Conservation (phyloP, 176 grass and related monocot species). For the Eremochloa ophiuroides region DNA sequence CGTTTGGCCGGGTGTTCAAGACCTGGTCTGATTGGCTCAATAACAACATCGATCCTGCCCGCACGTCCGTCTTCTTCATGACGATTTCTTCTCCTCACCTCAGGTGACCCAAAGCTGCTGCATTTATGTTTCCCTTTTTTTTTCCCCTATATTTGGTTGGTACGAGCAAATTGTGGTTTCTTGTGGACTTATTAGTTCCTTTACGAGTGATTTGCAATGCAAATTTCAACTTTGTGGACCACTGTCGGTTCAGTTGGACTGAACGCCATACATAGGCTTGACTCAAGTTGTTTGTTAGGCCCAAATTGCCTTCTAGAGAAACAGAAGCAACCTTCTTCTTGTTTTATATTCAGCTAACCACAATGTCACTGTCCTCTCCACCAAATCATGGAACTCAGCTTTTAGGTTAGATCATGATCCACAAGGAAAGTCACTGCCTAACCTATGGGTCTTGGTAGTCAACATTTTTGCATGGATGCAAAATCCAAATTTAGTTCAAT, state of each 20-base stretch:
- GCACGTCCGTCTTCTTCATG: slow-evolving; percentile 71
- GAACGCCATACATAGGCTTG: not conserved
- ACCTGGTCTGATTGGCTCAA: slow-evolving; percentile 63
- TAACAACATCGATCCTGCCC: slow-evolving; percentile 49
- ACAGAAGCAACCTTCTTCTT: slow-evolving; percentile 24
- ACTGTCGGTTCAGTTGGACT: not conserved
- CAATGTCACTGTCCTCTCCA: slow-evolving; percentile 14
- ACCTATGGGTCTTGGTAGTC: slow-evolving; percentile 19
- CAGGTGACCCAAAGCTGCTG: slow-evolving; percentile 38
- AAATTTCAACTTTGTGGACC: slow-evolving; percentile 14
- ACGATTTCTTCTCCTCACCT: slow-evolving; percentile 80
- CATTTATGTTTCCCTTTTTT: not conserved
- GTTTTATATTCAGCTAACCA: slow-evolving; percentile 5
- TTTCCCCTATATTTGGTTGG: not conserved
- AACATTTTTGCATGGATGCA: not conserved
- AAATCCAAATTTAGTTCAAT: not conserved
- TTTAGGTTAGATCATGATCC: slow-evolving; percentile 1
- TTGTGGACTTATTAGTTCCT: not conserved
- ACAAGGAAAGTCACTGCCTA: slow-evolving; percentile 3
- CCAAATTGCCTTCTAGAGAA: slow-evolving; percentile 21
- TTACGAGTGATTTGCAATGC: not conserved
- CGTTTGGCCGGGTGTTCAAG: slow-evolving; percentile 53
- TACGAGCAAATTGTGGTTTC: not conserved
- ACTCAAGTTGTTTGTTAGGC: slow-evolving; percentile 2
- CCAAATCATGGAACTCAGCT: not conserved